Percentiles rank a stretch among this genome's conserved stretches.
Evolutionary conservation across 2,329 filamentous ascomycete species (phyloP).

Genomic region (Trichoderma sp.): DNA sequence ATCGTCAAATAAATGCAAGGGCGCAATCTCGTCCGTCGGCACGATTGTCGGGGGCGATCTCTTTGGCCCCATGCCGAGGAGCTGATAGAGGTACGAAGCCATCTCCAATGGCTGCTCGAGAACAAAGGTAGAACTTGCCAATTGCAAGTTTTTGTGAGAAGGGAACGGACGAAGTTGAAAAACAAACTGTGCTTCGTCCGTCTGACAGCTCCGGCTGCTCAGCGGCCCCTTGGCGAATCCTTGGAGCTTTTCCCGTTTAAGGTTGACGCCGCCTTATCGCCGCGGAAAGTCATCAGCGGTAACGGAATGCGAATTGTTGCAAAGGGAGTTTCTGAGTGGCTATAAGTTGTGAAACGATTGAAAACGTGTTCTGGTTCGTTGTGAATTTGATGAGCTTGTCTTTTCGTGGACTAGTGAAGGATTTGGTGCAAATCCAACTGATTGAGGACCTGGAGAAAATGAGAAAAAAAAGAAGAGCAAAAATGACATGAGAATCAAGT

Average conservation of each 20-base stretch:
- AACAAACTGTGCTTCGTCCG: not conserved
- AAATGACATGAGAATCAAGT: no score
- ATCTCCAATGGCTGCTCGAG: not conserved
- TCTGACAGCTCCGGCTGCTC: not conserved
- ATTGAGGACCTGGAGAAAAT: no score
- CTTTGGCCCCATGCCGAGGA: not conserved
- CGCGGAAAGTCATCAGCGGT: not conserved
- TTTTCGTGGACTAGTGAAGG: not conserved
- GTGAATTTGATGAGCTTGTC: not conserved
- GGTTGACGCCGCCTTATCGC: not conserved
- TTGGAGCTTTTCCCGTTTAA: not conserved
- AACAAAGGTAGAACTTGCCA: not conserved
- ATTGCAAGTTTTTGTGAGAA: not conserved
- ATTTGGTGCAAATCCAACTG: not conserved
- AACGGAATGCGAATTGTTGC: no score
- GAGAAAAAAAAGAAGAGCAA: no score
- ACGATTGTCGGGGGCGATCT: not conserved
- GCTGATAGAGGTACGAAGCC: not conserved
- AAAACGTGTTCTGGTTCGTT: not conserved
- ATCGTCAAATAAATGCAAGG: conserved; percentile 8
- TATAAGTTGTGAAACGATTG: not conserved
- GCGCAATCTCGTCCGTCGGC: conserved; percentile 7
- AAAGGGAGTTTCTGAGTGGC: not conserved
- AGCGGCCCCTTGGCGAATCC: not conserved
- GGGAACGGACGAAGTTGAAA: not conserved